Conservation (phyloP, 2,329 filamentous ascomycete genomes). For the Cercospora citrullina region DNA sequence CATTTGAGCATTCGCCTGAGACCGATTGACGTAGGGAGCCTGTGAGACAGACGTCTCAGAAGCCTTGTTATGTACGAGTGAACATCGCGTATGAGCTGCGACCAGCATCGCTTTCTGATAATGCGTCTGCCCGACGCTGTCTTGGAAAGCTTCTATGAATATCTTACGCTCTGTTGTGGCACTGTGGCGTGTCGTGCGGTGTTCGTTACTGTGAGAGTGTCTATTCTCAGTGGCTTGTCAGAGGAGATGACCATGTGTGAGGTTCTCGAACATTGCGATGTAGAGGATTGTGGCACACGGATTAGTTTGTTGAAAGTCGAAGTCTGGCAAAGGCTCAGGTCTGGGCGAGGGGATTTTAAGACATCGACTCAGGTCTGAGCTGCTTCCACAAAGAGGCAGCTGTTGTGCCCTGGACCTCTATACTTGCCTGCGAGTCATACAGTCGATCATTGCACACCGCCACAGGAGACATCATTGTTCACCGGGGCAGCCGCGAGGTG, state of each 20-base stretch:
- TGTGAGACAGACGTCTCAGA: neutral
- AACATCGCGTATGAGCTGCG: neutral
- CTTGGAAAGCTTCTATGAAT: neutral
- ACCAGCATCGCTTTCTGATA: neutral
- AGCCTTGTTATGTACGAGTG: neutral
- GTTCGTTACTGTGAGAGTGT: neutral
- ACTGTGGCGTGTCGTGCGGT: neutral
- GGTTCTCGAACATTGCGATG: neutral
- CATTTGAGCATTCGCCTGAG: too few species aligned
- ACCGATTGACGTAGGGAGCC: too few species aligned
- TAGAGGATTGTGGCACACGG: neutral
- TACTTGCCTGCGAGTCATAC: neutral
- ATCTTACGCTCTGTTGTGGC: neutral
- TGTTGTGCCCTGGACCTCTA: neutral
- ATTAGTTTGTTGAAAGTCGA: neutral
- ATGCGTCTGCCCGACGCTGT: neutral
- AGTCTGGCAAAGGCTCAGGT: neutral
- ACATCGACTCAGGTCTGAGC: neutral
- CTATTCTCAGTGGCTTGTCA: neutral
- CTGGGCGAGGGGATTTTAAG: neutral
- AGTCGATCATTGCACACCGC: neutral
- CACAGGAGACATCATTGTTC: neutral
- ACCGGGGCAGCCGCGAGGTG: neutral
- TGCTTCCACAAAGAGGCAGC: neutral
- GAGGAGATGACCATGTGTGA: neutral